phyloP scores from a whole-genome alignment of 2,329 filamentous ascomycete species.

The Diaporthe amygdali region DNA sequence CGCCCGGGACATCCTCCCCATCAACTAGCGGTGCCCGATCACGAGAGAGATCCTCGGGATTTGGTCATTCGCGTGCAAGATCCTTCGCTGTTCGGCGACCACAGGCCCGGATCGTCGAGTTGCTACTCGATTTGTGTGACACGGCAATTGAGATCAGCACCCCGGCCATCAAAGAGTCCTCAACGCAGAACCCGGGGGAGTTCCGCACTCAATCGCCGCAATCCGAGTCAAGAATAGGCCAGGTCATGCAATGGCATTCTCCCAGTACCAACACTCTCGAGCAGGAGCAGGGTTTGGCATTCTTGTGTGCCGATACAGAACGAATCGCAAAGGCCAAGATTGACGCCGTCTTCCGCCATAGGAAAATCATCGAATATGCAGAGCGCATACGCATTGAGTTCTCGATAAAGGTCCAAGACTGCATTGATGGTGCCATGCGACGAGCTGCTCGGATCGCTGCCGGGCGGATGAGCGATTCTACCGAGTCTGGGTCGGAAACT shows the following conservation, averaged over 20 bases:
- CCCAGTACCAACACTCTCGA: slow-evolving; percentile 90
- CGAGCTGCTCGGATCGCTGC: slow-evolving; percentile 90
- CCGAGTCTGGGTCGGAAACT: slow-evolving; percentile 62
- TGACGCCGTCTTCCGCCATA: slow-evolving; percentile 89
- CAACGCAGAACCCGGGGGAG: slow-evolving; percentile 71
- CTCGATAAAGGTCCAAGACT: slow-evolving; percentile 90
- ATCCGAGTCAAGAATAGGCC: slow-evolving; percentile 91
- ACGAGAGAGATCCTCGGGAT: slow-evolving; percentile 71
- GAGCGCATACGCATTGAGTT: slow-evolving; percentile 96
- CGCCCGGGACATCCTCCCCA: slow-evolving; percentile 73
- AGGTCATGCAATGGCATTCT: slow-evolving; percentile 96
- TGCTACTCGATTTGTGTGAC: slow-evolving; percentile 93
- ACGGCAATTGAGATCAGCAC: slow-evolving; percentile 95
- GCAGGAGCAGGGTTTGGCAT: slow-evolving; percentile 86
- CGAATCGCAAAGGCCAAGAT: slow-evolving; percentile 85
- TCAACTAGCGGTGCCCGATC: slow-evolving; percentile 76
- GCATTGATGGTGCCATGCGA: slow-evolving; percentile 87
- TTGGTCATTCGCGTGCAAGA: slow-evolving; percentile 80
- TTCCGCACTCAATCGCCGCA: slow-evolving; percentile 93
- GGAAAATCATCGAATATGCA: slow-evolving; percentile 92
- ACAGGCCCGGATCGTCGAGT: slow-evolving; percentile 89
- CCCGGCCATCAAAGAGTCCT: slow-evolving; percentile 86
- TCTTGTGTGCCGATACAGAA: slow-evolving; percentile 91
- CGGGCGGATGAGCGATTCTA: slow-evolving; percentile 82
- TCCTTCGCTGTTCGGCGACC: slow-evolving; percentile 93